Base-by-base conservation (phyloP, 768 basidiomycete genomes). In the Macrolepiota dolichaula region DNA sequence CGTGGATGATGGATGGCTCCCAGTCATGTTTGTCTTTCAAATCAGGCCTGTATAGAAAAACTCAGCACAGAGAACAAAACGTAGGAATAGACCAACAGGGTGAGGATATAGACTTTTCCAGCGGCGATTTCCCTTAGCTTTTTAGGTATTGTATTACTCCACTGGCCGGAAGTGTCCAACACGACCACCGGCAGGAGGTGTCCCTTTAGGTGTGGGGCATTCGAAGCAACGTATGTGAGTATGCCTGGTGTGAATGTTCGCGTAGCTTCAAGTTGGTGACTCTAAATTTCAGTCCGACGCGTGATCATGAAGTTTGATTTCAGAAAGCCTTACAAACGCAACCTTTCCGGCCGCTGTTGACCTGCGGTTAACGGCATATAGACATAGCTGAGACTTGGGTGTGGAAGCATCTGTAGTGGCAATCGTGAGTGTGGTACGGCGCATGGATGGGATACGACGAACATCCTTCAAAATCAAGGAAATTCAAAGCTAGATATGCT, bases 401-500 rank as follows among this genome's bases (percentile, higher is more conserved):
- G 71, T 69, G 17, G 76, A 72, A 15, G 67, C 62, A 63, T 76
- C 78, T 79, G 51, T 60, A 29, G 35, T 3, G 12, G 44, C 62
- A 29, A 58, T 44, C 25, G 47, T 44, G 42, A 44, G 5, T 55
- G 54, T 54, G 37, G 61, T 27, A 38, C 22, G 15, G 53, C 36
- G 56, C 37, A 38, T 37, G 6, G 32, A 47, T 11, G 36, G n/a
- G 5, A 53, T 0, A 4, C 57, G 19, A 63, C 83, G 63, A 70
- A 90, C 89, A 87, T 62, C 86, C 80, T 51, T 79, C 80, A 51
- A 86, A 85, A 61, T 89, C 81, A n/a, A 87, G 70, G 62, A 79
- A 84, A 53, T 76, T 81, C 22, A 79, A 77, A 10, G 80, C 76
- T 5, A 91, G 70, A 64, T 81, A 83, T 10, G 84, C 70, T 42